phyloP scores from a whole-genome alignment of 768 basidiomycete genomes.

The Mycena albidolilacea region DNA sequence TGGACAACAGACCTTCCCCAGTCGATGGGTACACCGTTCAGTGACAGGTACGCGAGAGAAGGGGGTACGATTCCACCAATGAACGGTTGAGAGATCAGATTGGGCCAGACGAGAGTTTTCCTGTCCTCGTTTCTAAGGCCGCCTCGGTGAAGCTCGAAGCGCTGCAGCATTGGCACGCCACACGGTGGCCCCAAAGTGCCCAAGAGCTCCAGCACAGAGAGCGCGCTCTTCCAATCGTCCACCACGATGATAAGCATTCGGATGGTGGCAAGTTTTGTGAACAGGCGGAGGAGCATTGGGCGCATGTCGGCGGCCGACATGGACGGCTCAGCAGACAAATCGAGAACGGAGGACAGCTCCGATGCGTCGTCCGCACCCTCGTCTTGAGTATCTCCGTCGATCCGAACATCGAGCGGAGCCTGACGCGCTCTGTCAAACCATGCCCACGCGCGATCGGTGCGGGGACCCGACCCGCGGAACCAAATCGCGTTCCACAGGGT shows the following conservation, averaged over 20 bases:
- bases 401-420: constrained; percentile 72
- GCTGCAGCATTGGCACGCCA: constrained; percentile 63
- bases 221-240: constrained; percentile 68
- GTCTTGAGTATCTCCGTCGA: constrained; percentile 58
- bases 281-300: constrained; percentile 64
- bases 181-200: constrained; percentile 51
- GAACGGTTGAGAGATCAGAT: constrained; percentile 53
- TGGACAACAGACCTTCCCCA: constrained; percentile 64
- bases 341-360: constrained; percentile 25
- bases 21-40: constrained; percentile 75
- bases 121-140: constrained; percentile 49
- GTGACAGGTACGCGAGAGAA: constrained; percentile 63
- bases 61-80: constrained; percentile 67
- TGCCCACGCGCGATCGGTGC: constrained; percentile 61
- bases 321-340: constrained; percentile 18
- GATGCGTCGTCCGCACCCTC: constrained; percentile 43
- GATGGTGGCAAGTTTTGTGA: constrained; percentile 69
- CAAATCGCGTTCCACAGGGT: constrained; percentile 78
- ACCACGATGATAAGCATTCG: constrained; percentile 73
- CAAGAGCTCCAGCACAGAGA: constrained; percentile 67
- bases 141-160: constrained; percentile 75
- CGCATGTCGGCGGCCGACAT: constrained; percentile 62
- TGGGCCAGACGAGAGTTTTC: constrained; percentile 42
- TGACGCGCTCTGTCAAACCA: constrained; percentile 73
- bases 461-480: constrained; percentile 69